phyloP scores from a whole-genome alignment of 2,329 filamentous ascomycete species.

The Eutypella sp. region DNA sequence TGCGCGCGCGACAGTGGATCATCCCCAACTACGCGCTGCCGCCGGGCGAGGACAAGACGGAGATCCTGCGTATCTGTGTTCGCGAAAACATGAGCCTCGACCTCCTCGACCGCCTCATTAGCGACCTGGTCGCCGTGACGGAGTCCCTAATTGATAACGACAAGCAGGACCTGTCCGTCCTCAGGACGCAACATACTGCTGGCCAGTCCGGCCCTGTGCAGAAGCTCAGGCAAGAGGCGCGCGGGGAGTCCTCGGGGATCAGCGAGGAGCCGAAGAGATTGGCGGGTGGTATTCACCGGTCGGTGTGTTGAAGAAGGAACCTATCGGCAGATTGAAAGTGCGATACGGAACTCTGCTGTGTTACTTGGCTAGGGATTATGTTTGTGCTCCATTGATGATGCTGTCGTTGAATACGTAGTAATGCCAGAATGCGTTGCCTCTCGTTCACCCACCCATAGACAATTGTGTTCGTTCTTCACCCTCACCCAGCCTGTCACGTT shows the following conservation, averaged over 20 bases:
- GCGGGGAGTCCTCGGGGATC: slow-evolving; percentile 2
- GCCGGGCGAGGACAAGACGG: slow-evolving; percentile 53
- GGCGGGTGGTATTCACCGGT: slow-evolving; percentile 26
- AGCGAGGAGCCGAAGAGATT: slow-evolving; percentile 14
- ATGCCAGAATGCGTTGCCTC: no score
- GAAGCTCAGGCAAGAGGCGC: slow-evolving; percentile 3
- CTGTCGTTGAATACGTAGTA: no score
- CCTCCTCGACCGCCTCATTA: slow-evolving; percentile 57
- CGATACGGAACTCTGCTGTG: not conserved
- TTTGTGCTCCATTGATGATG: not conserved
- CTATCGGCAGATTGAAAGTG: not conserved
- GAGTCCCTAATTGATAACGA: slow-evolving; percentile 54
- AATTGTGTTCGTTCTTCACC: no score
- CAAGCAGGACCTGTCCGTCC: slow-evolving; percentile 44
- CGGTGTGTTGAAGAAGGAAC: slow-evolving; percentile 20
- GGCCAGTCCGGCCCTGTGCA: slow-evolving; percentile 6
- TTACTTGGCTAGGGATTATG: not conserved
- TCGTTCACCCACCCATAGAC: no score
- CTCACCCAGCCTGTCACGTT: no score
- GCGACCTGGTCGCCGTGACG: slow-evolving; percentile 56
- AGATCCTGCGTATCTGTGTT: slow-evolving; percentile 64
- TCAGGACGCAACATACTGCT: slow-evolving; percentile 29
- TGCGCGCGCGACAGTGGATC: slow-evolving; percentile 65
- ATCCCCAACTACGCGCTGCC: slow-evolving; percentile 67
- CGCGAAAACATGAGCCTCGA: slow-evolving; percentile 66